Evolutionary conservation across 805 yeast species (phyloP).

Genomic region (Lachancea waltii): DNA sequence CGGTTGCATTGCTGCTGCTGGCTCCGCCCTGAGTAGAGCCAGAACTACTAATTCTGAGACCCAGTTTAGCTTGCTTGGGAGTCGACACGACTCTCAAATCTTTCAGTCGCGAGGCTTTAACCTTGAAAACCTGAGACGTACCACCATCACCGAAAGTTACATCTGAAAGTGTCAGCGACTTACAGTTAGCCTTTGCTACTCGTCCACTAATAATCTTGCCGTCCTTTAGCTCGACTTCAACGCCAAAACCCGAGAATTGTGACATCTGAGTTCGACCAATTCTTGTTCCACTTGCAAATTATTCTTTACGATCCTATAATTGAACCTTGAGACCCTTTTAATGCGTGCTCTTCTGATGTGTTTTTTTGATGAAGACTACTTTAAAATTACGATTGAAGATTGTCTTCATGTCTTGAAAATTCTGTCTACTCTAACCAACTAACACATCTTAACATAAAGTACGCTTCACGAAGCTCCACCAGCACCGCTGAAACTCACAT

Average conservation of each 20-base stretch:
- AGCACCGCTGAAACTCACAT: neutral
- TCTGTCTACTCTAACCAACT: too few species aligned
- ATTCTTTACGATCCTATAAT: too few species aligned
- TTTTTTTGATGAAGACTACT: too few species aligned
- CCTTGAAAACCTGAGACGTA: conserved; percentile 29
- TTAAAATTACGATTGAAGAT: too few species aligned
- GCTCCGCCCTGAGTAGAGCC: neutral
- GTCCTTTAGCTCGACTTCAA: conserved; percentile 39
- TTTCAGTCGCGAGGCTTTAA: conserved; percentile 31
- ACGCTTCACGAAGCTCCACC: too few species aligned
- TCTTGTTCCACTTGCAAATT: neutral
- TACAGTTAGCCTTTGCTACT: conserved; percentile 38
- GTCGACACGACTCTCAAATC: conserved; percentile 31
- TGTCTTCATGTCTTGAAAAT: too few species aligned
- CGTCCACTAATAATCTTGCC: conserved; percentile 36
- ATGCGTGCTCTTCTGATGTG: too few species aligned
- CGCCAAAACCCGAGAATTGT: conserved; percentile 42
- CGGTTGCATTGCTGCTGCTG: neutral
- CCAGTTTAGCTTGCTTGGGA: conserved; percentile 12
- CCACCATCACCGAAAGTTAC: conserved; percentile 33
- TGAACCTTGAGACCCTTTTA: too few species aligned
- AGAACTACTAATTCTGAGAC: neutral
- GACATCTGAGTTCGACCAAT: conserved; percentile 19
- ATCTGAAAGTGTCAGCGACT: conserved; percentile 34
- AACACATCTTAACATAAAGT: neutral